Conservation (phyloP, 2,329 filamentous ascomycete genomes). For the Whalleya microplaca region DNA sequence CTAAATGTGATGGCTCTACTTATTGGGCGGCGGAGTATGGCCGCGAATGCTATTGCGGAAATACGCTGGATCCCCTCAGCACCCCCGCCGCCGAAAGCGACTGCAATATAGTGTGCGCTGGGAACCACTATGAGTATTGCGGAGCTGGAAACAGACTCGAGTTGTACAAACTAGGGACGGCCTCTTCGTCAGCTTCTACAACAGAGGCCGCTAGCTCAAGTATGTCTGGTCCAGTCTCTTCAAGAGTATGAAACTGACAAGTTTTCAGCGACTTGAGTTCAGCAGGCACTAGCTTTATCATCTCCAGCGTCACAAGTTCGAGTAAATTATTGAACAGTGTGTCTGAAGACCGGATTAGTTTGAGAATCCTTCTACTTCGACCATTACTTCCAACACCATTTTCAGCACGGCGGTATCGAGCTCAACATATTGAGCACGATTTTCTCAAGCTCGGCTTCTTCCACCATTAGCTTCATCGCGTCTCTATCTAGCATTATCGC, state of each 20-base stretch:
- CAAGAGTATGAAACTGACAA: neutral
- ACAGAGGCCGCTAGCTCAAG: constrained; percentile 6
- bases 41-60: constrained; percentile 47
- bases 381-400: neutral
- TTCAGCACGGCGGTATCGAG: constrained; percentile 12
- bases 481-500: constrained; percentile 9
- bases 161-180: constrained; percentile 37
- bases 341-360: neutral
- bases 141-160: constrained; percentile 43
- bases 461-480: too few species aligned
- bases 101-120: constrained; percentile 44
- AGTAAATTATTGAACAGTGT: neutral
- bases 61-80: constrained; percentile 39
- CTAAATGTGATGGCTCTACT: constrained; percentile 40
- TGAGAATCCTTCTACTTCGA: too few species aligned
- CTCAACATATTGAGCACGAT: neutral
- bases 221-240: neutral
- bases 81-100: constrained; percentile 37
- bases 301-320: neutral
- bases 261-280: neutral
- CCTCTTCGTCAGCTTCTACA: constrained; percentile 13
- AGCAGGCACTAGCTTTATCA: neutral
- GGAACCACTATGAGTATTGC: constrained; percentile 43
- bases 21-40: constrained; percentile 46
- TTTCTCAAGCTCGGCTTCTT: neutral